Evolutionary conservation across 129 eudicot genomes (phyloP), one percentile per base, ranked within the genome.

Genomic region (Heracleum sosnowskyi): DNA sequence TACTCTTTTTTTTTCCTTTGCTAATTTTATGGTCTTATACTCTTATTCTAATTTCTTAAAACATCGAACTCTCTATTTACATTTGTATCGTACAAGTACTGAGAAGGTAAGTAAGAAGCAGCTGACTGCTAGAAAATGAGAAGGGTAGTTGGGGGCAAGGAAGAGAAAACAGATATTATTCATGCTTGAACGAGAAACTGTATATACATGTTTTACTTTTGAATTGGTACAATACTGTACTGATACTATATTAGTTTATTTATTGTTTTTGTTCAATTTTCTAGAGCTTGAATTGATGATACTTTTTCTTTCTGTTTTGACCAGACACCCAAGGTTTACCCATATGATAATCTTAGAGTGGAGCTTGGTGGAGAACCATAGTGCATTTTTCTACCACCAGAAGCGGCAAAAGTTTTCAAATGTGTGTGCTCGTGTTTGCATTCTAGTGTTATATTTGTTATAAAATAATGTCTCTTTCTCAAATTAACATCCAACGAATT

Each of bases 301-400:
- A 73, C 3, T 4, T 11, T 73, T 42, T 13, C 18, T 60, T 44
- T 24, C 39, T 62, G 13, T 62, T 80, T 24, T 83, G 73, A 39
- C 12, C 96, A 96, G 99, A 47, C 94, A n/a, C 97, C 99, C 6
- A 96, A 90, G 93, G 97, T 96, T 37, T 92, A 53, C 78, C 97
- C 97, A 60, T 94, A 94, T 41, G 97, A 96, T 84, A 92, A 96
- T 86, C 87, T 96, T 24, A 87, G 88, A 85, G 96, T 87, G 82
- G 99, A 96, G 89, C 99, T 96, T 74, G 99, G 99, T 69, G 99
- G 94, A 85, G 99, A 95, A 82, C 95, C 97, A 33, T 90, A 90
- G 72, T 11, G 76, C 77, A n/a, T 47, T 26, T 49, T 55, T 85
- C 20, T 49, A 44, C 77, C 69, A 64, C 35, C 73, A 64, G 60